phyloP scores from a whole-genome alignment of 805 yeast species.

The Candida nitratophila region DNA sequence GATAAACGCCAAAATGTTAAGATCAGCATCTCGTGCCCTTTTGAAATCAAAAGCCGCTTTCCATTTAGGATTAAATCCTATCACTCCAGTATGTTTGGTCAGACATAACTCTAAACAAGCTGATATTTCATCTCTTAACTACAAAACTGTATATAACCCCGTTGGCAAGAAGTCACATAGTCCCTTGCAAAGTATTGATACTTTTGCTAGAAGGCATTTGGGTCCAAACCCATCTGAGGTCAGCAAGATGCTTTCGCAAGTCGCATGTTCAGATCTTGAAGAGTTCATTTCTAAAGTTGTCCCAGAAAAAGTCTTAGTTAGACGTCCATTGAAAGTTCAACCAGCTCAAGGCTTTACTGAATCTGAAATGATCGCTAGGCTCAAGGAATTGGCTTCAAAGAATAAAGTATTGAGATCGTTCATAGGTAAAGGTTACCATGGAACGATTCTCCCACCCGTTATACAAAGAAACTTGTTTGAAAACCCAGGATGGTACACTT shows the following conservation, averaged over 20 bases:
- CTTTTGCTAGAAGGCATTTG: constrained; percentile 84
- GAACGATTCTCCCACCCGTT: constrained; percentile 84
- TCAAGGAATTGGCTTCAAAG: constrained; percentile 62
- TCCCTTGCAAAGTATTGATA: constrained; percentile 44
- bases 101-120: constrained; percentile 27
- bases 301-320: constrained; percentile 67
- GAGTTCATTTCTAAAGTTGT: constrained; percentile 67
- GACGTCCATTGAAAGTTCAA: constrained; percentile 56
- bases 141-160: constrained; percentile 40
- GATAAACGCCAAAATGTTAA: too few species aligned
- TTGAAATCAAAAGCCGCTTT: neutral
- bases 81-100: neutral
- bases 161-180: constrained; percentile 10
- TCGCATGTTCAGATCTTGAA: constrained; percentile 63
- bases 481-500: constrained; percentile 97
- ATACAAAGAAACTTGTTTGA: constrained; percentile 89
- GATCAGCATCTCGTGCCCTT: constrained; percentile 1
- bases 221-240: constrained; percentile 72
- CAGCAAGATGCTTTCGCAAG: constrained; percentile 51
- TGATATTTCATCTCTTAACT: constrained; percentile 49
- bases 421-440: constrained; percentile 93
- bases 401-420: constrained; percentile 68
- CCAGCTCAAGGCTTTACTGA: constrained; percentile 79
- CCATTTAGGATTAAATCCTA: neutral
- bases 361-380: constrained; percentile 64